Evolutionary conservation across 768 basidiomycete genomes (phyloP), one percentile per base, ranked within the genome.

Genomic region (Amanita phalloides): DNA sequence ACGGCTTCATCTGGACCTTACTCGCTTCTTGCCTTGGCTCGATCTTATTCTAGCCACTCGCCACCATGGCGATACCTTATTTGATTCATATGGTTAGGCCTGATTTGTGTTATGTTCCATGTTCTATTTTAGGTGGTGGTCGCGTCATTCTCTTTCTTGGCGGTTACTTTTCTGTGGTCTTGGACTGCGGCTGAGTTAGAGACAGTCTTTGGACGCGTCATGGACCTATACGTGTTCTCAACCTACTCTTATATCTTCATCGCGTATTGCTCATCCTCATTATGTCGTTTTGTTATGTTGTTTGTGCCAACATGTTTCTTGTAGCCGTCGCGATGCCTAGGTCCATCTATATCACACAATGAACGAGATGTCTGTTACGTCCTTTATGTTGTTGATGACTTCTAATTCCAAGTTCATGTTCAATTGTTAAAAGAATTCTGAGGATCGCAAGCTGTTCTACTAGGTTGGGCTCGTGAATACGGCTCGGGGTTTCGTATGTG

Each of bases 11-110:
- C 7, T 44, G 42, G 42, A 32, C 50, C 4, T 35, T 51, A 35
- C 1, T 45, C 41, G 50, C 38, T 6, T 21, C 37, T 32, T 32
- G 32, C 25, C 35, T 37, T 23, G 42, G 43, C 43, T 33, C 20
- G 17, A n/a, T 30, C 25, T 32, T 43, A 7, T 36, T 51, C 28
- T 44, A 23, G 28, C 9, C 6, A 3, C 30, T 5, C 6, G 25
- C 13, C 44, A 14, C 25, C 14, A 51, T 42, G 20, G 30, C 33
- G 49, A 42, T 51, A 51, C 49, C 49, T 20, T 26, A 51, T 43
- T 43, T 13, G 1, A 17, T 20, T 41, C 32, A 9, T 21, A 41
- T 21, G n/a, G 37, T 38, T 32, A 32, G 32, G 32, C 32, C 32
- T 32, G 32, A 11, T 32, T 30, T 32, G 32, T 32, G 32, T 6